phyloP scores from a whole-genome alignment of 2,329 filamentous ascomycete species.

The Rasamsonia emersonii region DNA sequence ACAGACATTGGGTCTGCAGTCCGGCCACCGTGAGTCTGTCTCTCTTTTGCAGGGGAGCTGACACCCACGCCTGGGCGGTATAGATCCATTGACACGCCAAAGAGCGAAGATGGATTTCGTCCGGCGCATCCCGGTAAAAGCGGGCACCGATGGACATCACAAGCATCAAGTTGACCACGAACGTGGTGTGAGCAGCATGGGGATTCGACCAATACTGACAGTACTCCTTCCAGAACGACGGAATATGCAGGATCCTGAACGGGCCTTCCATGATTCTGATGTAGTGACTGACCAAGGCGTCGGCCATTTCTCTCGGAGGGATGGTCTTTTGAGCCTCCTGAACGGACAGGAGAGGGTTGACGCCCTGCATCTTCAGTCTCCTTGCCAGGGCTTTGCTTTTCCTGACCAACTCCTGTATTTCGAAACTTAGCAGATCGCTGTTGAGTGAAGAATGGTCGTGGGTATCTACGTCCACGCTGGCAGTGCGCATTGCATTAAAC shows the following conservation, averaged over 20 bases:
- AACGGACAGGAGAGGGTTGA: too few relatives aligned
- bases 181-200: neutral
- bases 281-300: conserved; percentile 1
- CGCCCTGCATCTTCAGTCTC: too few relatives aligned
- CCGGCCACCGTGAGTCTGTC: neutral
- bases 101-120: neutral
- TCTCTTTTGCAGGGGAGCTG: conserved; percentile 3
- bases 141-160: conserved; percentile 4
- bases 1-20: conserved; percentile 3
- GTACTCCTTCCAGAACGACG: conserved; percentile 3
- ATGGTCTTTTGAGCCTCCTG: too few relatives aligned
- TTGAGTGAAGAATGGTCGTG: too few relatives aligned
- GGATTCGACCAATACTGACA: conserved; percentile 3
- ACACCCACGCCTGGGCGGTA: conserved; percentile 3
- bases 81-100: conserved; percentile 2
- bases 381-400: too few relatives aligned
- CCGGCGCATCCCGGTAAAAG: too few relatives aligned
- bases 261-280: neutral
- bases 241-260: conserved; percentile 4
- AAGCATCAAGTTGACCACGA: neutral
- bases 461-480: too few relatives aligned
- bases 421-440: too few relatives aligned
- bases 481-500: too few relatives aligned
- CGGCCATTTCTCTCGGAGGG: neutral
- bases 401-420: too few relatives aligned